Evolutionary conservation across 768 basidiomycete genomes (phyloP).

Genomic region (Tylopilus sp.): DNA sequence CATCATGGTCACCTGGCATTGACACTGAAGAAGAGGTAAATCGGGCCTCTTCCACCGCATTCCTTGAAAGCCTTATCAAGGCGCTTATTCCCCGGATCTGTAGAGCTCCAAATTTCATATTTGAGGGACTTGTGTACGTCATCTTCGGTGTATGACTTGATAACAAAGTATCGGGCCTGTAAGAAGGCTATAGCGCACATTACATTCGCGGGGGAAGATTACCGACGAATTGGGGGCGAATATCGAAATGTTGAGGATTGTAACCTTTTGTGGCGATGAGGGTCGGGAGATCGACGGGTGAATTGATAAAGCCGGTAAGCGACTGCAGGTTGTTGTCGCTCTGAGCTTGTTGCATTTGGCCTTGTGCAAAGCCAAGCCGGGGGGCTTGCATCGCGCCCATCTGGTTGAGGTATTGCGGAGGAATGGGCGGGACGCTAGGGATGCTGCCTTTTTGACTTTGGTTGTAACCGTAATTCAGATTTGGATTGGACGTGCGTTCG

Average conservation of each 20-base stretch:
- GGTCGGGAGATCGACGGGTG: conserved; percentile 83
- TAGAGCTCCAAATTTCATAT: conserved; percentile 97
- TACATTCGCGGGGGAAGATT: not conserved
- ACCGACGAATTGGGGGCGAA: conserved; percentile 71
- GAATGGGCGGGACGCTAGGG: conserved; percentile 71
- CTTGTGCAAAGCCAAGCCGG: conserved; percentile 38
- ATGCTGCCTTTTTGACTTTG: conserved; percentile 38
- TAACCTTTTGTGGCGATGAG: conserved; percentile 87
- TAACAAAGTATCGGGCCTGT: conserved; percentile 92
- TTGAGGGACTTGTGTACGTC: conserved; percentile 98
- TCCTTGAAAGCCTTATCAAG: conserved; percentile 98
- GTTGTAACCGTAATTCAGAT: conserved; percentile 59
- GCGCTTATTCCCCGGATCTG: conserved; percentile 94
- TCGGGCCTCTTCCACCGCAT: conserved; percentile 85
- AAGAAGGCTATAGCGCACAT: conserved; percentile 7
- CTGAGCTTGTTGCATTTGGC: conserved; percentile 26
- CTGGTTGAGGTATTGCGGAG: conserved; percentile 68
- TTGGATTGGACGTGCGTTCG: conserved; percentile 64
- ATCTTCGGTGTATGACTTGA: conserved; percentile 99
- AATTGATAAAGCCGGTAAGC: conserved; percentile 46
- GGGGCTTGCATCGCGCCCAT: conserved; percentile 34
- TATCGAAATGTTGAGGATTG: conserved; percentile 84
- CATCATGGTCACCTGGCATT: conserved; percentile 66
- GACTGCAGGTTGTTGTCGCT: conserved; percentile 35
- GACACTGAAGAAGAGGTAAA: conserved; percentile 98